Base-by-base conservation (phyloP, 768 basidiomycete species). In the Harrya chromipes region DNA sequence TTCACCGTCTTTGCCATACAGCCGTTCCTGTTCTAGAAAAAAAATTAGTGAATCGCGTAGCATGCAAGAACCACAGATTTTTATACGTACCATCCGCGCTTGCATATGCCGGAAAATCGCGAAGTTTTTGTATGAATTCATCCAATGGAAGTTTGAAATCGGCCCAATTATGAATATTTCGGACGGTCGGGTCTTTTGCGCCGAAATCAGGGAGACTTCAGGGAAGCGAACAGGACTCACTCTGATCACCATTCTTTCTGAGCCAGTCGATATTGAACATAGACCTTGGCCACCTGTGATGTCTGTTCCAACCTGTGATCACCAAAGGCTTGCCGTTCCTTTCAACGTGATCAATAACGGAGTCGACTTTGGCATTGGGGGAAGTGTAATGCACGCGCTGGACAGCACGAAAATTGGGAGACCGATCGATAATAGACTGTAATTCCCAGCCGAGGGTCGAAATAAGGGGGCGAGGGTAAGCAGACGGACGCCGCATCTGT, bases 1-100 rank as follows among this genome's bases (percentile, higher is more conserved):
- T 11, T 77, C 72, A 1, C 78, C 76, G 59, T 93, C 90, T 60
- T 92, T 92, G 19, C 86, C 88, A 58, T 93, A 92, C 9, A 83
- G 70, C 24, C 86, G 72, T 59, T 82, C 78, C 10, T 62, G 58
- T 56, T 86, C 85, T 87, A 55, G 10, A 46, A 24, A 38, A 47
- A 17, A 26, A 6, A 6, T 47, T 4, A 45, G 39, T 5, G 8
- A 29, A 21, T 44, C 23, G 12, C 14, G 24, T 13, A 9, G n/a
- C n/a, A 6, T 13, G 34, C 13, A 20, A 5, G 19, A 33, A 35
- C 19, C 1, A 43, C 11, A 13, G 3, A 19, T 35, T 24, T 6
- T 19, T 14, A 21, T 16, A 42, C 65, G 49, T 58, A 77, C 80
- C 80, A 53, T 70, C 68, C 26, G 70, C 59, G 12, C 51, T 55